phyloP scores from a whole-genome alignment of 495 filamentous ascomycete species.

The Aspergillus ellipticus region DNA sequence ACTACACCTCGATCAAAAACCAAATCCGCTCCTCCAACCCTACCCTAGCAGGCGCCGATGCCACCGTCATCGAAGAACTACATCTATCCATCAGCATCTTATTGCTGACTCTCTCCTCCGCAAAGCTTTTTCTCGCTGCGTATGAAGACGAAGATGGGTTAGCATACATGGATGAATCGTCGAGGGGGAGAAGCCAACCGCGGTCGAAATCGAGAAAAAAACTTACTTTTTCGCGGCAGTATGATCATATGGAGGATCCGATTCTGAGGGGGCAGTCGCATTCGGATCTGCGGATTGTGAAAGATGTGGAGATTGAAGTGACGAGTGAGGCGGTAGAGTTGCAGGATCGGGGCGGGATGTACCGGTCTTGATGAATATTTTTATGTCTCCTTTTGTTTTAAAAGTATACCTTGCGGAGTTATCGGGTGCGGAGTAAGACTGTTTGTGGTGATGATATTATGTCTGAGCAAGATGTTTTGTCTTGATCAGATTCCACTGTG shows the following conservation, averaged over 20 bases:
- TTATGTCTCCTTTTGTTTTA: too few species aligned
- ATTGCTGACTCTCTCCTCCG: constrained; percentile 23
- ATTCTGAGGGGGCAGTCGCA: neutral
- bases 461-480: too few species aligned
- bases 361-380: too few species aligned
- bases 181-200: neutral
- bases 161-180: constrained; percentile 21
- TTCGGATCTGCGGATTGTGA: neutral
- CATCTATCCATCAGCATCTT: constrained; percentile 23
- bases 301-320: neutral
- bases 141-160: constrained; percentile 30
- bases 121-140: constrained; percentile 42
- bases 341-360: too few species aligned
- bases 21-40: constrained; percentile 21
- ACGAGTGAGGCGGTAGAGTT: neutral
- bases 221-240: neutral
- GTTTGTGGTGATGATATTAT: too few species aligned
- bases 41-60: constrained; percentile 19
- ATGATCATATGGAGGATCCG: neutral
- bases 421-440: too few species aligned
- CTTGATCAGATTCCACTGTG: too few species aligned
- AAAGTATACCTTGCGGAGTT: too few species aligned
- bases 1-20: constrained; percentile 15
- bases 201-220: neutral
- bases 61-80: constrained; percentile 23